These are phyloP conservation scores for Aspergillus persii DNA, from an alignment of 2,329 filamentous ascomycete genomes.

Conservation along the genomic window DNA sequence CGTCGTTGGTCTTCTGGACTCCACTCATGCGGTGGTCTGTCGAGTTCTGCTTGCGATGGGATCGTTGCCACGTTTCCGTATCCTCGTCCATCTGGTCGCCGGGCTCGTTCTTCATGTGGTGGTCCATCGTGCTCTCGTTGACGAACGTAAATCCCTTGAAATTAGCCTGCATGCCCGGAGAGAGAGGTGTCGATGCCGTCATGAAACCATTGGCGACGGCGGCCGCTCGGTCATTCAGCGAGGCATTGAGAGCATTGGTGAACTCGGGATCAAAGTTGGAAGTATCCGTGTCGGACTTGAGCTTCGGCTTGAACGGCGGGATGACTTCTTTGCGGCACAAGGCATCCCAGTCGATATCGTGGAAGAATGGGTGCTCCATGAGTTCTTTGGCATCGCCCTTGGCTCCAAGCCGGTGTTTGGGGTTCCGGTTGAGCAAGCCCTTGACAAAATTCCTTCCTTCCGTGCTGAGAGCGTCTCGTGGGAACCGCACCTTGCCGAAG, in stretches of 20 bases:
- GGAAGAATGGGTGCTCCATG: conserved; percentile 92
- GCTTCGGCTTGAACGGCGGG: conserved; percentile 94
- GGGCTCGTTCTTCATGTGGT: conserved; percentile 36
- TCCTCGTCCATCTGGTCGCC: conserved; percentile 45
- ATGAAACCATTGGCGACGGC: conserved; percentile 77
- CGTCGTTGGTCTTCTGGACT: conserved; percentile 39
- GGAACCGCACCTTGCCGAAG: conserved; percentile 96
- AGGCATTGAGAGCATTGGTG: conserved; percentile 86
- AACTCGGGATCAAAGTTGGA: conserved; percentile 99
- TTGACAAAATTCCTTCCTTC: conserved; percentile 98
- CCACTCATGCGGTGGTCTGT: conserved; percentile 46
- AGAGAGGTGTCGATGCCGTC: conserved; percentile 85
- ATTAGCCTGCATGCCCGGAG: conserved; percentile 93
- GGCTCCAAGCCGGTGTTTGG: conserved; percentile 89
- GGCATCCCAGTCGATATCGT: conserved; percentile 87
- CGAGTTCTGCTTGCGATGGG: conserved; percentile 30
- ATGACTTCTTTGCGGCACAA: conserved; percentile 87
- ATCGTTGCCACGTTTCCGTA: conserved; percentile 31
- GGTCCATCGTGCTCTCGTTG: conserved; percentile 93
- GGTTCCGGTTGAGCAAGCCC: conserved; percentile 92
- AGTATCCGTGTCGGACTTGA: conserved; percentile 93
- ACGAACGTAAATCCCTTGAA: conserved; percentile 99
- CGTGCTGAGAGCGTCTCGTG: conserved; percentile 86
- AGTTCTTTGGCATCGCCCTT: conserved; percentile 89
- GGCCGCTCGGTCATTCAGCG: conserved; percentile 85